These are phyloP conservation scores for Pseudopyricularia cyperi DNA, from an alignment of 2,329 filamentous ascomycete genomes.

Conservation along the genomic window DNA sequence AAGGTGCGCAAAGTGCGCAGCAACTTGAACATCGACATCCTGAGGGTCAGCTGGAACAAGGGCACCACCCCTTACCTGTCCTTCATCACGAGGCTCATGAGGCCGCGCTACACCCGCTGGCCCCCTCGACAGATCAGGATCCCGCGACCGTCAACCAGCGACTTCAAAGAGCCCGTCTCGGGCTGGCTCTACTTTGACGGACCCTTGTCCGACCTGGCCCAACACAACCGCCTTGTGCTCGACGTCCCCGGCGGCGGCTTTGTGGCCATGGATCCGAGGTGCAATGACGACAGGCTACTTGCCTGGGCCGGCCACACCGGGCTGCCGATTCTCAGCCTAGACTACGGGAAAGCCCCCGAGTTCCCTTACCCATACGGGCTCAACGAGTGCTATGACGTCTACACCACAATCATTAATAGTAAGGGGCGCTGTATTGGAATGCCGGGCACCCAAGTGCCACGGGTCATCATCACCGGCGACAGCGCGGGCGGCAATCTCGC, in stretches of 20 bases:
- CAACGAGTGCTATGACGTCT: slow-evolving; percentile 81
- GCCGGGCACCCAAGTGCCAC: slow-evolving; percentile 50
- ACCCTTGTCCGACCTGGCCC: slow-evolving; percentile 47
- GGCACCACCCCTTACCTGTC: slow-evolving; percentile 74
- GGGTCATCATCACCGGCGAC: slow-evolving; percentile 63
- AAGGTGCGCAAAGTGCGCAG: slow-evolving; percentile 86
- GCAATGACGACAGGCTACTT: slow-evolving; percentile 86
- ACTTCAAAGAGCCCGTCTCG: slow-evolving; percentile 70
- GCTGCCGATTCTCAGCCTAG: slow-evolving; percentile 77
- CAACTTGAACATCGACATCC: slow-evolving; percentile 77
- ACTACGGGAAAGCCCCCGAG: slow-evolving; percentile 82
- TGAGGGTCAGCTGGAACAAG: slow-evolving; percentile 94
- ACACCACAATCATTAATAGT: slow-evolving; percentile 58
- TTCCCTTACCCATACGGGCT: slow-evolving; percentile 75
- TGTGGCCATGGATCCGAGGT: slow-evolving; percentile 91
- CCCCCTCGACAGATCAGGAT: slow-evolving; percentile 75
- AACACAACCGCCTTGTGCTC: slow-evolving; percentile 56
- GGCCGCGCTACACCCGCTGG: slow-evolving; percentile 70
- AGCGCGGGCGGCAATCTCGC: slow-evolving; percentile 75
- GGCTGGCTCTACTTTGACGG: slow-evolving; percentile 95
- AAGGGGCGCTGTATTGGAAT: slow-evolving; percentile 66
- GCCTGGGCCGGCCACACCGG: slow-evolving; percentile 85
- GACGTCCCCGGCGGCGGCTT: slow-evolving; percentile 93
- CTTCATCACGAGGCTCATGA: slow-evolving; percentile 57
- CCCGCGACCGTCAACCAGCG: slow-evolving; percentile 62